Evolutionary conservation across 441 rosid genomes (phyloP), one percentile per base, ranked within the genome.

Genomic region (Croton laevigatus): DNA sequence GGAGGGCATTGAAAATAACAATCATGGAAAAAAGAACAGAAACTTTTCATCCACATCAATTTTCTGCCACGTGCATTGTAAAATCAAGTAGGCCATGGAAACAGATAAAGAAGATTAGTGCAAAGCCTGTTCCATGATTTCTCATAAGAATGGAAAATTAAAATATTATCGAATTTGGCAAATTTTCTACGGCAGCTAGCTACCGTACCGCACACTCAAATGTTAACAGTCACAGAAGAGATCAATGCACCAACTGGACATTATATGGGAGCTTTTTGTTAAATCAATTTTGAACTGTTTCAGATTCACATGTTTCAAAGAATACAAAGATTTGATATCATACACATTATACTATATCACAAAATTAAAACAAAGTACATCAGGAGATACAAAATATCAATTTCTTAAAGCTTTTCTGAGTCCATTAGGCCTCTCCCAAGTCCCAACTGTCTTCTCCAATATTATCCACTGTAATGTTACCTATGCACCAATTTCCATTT

Each of bases 271-370:
- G 67, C 73, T 81, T 73, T 78, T 73, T 75, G 71, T 71, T 46
- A 73, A 49, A 75, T 46, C 66, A 67, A 69, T 63, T 59, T 51
- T 62, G 52, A 62, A 65, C 62, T 68, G 75, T 71, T 40, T 67
- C 74, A 67, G 75, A 64, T 62, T 78, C 74, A 52, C 62, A 49
- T 73, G 67, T 78, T 71, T 59, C 70, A 82, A 84, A 80, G 84
- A 86, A 84, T 80, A 84, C 85, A 81, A 55, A 72, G 71, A 27
- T 27, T 78, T 42, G 54, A 38, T 81, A 75, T 68, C 73, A 70
- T 79, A 76, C 84, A 80, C 54, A 73, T 71, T 81, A 75, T 72
- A 78, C 82, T 73, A 65, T 70, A 75, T 40, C 79, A 79, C 78
- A 80, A 72, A 76, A 66, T 71, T 46, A 72, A 78, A 72, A 68